Percentiles rank a stretch among this genome's conserved stretches.
phyloP scores from a whole-genome alignment of 495 filamentous ascomycete genomes.

The Staphylotrichum tortipilum region DNA sequence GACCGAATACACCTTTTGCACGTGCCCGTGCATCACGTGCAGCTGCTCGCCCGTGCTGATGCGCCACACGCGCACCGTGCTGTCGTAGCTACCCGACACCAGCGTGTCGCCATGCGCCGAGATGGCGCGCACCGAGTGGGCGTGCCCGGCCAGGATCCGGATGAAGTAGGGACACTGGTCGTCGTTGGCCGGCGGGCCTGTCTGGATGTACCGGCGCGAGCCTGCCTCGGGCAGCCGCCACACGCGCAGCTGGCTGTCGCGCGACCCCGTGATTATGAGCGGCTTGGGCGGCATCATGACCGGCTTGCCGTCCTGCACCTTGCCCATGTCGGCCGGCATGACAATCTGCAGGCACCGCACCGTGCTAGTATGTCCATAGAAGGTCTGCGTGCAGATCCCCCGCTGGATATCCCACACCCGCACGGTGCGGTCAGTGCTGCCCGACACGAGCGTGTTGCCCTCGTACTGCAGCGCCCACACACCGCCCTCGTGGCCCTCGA shows the following conservation, averaged over 20 bases:
- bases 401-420: constrained; percentile 95
- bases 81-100: constrained; percentile 98
- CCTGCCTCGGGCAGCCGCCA: constrained; percentile 88
- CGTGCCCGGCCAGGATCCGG: constrained; percentile 75
- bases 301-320: constrained; percentile 58
- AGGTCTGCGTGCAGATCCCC: constrained; percentile 84
- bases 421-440: constrained; percentile 91
- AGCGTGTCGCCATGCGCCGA: constrained; percentile 91
- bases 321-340: constrained; percentile 71
- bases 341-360: constrained; percentile 94
- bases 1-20: constrained; percentile 94
- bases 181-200: constrained; percentile 66
- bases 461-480: constrained; percentile 98
- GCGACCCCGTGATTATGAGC: constrained; percentile 93
- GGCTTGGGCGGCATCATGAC: constrained; percentile 87
- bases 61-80: constrained; percentile 91
- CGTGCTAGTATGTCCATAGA: constrained; percentile 95
- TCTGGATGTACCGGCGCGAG: constrained; percentile 66
- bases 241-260: constrained; percentile 87
- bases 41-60: constrained; percentile 91
- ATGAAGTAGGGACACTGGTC: constrained; percentile 90
- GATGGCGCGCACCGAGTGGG: constrained; percentile 94
- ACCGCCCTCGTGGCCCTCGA: constrained; percentile 91
- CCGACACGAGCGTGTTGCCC: constrained; percentile 89
- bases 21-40: constrained; percentile 80